A percentile compares a stretch with the other conserved stretches of the same genome.
Conservation (phyloP, 1,284 basidiomycete species). For the Neotropicomus parvogracilis region DNA sequence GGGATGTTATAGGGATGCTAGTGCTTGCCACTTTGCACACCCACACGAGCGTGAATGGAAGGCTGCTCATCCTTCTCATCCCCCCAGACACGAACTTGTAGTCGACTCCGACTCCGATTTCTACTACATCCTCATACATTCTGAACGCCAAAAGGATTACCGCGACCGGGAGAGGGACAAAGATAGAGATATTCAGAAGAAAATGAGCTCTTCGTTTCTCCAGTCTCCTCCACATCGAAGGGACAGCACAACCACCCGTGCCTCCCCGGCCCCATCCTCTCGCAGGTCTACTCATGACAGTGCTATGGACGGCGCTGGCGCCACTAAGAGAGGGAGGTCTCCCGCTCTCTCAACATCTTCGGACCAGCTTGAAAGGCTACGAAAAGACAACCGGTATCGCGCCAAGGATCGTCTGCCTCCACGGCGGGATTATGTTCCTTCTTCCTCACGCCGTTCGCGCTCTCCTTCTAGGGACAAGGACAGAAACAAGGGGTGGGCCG, state of each 20-base stretch:
- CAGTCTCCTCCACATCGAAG: constrained; percentile 19
- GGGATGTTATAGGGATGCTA: constrained; percentile 24
- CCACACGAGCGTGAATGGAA: constrained; percentile 30
- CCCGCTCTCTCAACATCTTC: constrained; percentile 27
- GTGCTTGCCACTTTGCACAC: constrained; percentile 27
- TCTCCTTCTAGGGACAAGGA: constrained; percentile 19
- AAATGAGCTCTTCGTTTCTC: background rate
- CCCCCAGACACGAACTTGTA: constrained; percentile 23
- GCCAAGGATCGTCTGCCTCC: constrained; percentile 4
- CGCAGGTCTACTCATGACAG: constrained; percentile 19
- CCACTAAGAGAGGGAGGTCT: constrained; percentile 18
- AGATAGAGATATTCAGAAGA: constrained; percentile 13
- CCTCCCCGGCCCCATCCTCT: constrained; percentile 14
- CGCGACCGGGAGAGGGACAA: constrained; percentile 14
- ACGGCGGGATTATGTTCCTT: constrained; percentile 6
- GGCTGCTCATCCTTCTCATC: constrained; percentile 22
- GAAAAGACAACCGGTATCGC: constrained; percentile 15
- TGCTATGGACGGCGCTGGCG: constrained; percentile 4
- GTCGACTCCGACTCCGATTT: constrained; percentile 25
- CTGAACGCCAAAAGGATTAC: constrained; percentile 7
- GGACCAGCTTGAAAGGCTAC: constrained; percentile 23
- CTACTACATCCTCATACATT: constrained; percentile 15
- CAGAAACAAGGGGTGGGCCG: constrained; percentile 5
- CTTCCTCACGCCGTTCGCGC: constrained; percentile 10
- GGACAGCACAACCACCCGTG: constrained; percentile 14